Evolutionary conservation across 129 eudicot genomes (phyloP), one percentile per base, ranked within the genome.

Genomic region (Solidago caesia): DNA sequence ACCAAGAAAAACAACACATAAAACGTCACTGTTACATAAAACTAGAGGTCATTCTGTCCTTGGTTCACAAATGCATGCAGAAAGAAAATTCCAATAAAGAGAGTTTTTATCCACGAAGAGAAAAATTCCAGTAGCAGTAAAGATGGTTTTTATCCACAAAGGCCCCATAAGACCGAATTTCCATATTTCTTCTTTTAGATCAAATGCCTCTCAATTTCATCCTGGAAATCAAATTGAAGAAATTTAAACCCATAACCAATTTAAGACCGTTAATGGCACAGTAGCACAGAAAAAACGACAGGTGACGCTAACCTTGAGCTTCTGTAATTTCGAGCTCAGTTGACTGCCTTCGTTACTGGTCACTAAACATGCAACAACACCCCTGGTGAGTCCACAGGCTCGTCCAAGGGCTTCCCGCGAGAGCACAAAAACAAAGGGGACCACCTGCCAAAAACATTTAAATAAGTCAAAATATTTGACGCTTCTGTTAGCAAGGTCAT

Each of bases 311-410:
- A 91, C 97, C 95, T 91, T 91, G 67, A 91, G 83, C 68, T 88
- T 91, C 74, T 84, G 90, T 48, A 91, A 88, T 88, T 91, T 95
- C 11, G 95, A 43, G 79, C 80, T 86, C 97, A 91, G 76, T 47
- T 91, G 95, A 77, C 97, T 88, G 75, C 95, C 97, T 76, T 91
- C 97, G 26, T 91, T 91, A 73, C 89, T 85, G 3, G 97, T 91
- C 53, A 91, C 95, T 7, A 95, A 91, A 72, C 97, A 91, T 25
- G 97, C 88, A 77, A 91, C 88, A 12, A 91, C 97, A 0, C 95
- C 87, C 71, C 97, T 78, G 5, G 97, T 88, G 29, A 91, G 95
- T 44, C 97, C 97, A 74, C 95, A 88, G 3, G 97, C 97, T 4
- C 97, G 88, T 6, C 97, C 97, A 47, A 91, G 85, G 2, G 97